Percentiles rank a stretch among this genome's conserved stretches.
Evolutionary conservation across 2,329 filamentous ascomycete species (phyloP).

Genomic region (Trichothecium sympodiale): DNA sequence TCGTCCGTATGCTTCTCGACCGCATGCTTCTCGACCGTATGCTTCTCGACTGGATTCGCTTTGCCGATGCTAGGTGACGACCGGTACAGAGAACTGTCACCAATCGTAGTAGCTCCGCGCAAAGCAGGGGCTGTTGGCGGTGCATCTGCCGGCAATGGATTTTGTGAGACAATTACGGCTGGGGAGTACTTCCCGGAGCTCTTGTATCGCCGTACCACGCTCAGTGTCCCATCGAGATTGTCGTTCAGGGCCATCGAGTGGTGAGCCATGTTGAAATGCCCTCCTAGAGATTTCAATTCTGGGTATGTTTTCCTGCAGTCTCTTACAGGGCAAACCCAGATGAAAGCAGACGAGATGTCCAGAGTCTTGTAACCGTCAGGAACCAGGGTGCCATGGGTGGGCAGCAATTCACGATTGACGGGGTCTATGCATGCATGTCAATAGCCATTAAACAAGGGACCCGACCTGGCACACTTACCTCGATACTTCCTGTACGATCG

Average conservation of each 20-base stretch:
- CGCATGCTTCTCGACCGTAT: too few relatives aligned
- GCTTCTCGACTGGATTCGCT: neutral
- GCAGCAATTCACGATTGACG: too few relatives aligned
- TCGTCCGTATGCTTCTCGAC: neutral
- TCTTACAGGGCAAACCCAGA: conserved; percentile 18
- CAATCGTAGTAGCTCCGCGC: neutral
- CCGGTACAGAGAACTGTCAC: neutral
- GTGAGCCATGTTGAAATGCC: conserved; percentile 10
- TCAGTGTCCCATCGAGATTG: conserved; percentile 21
- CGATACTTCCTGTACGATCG: too few relatives aligned
- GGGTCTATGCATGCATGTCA: too few relatives aligned
- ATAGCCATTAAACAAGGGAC: too few relatives aligned
- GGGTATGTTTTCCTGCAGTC: conserved; percentile 12
- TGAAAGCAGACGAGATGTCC: conserved; percentile 3
- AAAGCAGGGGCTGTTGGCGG: conserved; percentile 10
- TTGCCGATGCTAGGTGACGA: neutral
- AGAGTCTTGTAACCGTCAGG: conserved; percentile 13
- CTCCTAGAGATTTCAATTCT: conserved; percentile 1
- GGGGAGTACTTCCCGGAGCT: neutral
- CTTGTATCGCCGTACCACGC: conserved; percentile 8
- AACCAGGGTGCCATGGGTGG: neutral
- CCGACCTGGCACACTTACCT: too few relatives aligned
- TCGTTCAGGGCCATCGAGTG: conserved; percentile 15
- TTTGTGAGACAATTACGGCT: conserved; percentile 14
- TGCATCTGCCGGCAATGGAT: conserved; percentile 8